Conservation (phyloP, 2,329 filamentous ascomycete genomes). For the Hawksworthiomyces lignivorus region DNA sequence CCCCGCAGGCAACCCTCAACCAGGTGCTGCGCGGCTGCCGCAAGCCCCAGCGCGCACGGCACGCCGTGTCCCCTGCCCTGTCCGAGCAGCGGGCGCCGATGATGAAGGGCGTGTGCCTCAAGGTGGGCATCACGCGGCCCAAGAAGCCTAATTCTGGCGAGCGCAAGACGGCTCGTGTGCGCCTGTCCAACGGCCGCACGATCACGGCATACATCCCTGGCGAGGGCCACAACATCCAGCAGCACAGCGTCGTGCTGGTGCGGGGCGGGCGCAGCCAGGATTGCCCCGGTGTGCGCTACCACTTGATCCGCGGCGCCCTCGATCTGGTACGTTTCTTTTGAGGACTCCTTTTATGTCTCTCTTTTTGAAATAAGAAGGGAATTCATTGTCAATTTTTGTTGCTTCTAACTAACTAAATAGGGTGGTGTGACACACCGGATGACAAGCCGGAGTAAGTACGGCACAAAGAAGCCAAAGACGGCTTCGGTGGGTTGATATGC, state of each 20-base stretch:
- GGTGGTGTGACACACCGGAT: constrained; percentile 82
- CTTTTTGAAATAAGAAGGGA: no score
- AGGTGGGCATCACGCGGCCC: constrained; percentile 86
- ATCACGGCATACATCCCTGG: constrained; percentile 93
- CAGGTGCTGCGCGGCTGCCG: constrained; percentile 73
- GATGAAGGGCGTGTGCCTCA: constrained; percentile 92
- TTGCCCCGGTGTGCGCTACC: constrained; percentile 97
- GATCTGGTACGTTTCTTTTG: constrained; percentile 65
- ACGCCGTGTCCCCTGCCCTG: constrained; percentile 81
- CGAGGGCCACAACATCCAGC: constrained; percentile 97
- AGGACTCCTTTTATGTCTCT: neutral
- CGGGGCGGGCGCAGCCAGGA: constrained; percentile 88
- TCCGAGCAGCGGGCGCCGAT: constrained; percentile 60
- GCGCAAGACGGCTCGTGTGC: constrained; percentile 87
- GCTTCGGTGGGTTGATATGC: constrained; percentile 42
- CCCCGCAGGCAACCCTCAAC: constrained; percentile 58
- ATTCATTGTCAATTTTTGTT: no score
- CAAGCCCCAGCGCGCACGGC: constrained; percentile 69
- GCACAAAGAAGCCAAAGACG: constrained; percentile 96
- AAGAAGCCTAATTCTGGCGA: constrained; percentile 99
- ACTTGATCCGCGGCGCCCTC: constrained; percentile 81
- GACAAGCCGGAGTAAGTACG: constrained; percentile 89
- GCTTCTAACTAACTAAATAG: constrained; percentile 35
- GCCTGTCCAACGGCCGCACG: constrained; percentile 77
- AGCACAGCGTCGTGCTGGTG: constrained; percentile 96